Percentiles rank a stretch among this genome's conserved stretches.
These are phyloP conservation scores for Sistotremastrum niveocremeum DNA, from an alignment of 768 basidiomycete species.

Conservation along the genomic window DNA sequence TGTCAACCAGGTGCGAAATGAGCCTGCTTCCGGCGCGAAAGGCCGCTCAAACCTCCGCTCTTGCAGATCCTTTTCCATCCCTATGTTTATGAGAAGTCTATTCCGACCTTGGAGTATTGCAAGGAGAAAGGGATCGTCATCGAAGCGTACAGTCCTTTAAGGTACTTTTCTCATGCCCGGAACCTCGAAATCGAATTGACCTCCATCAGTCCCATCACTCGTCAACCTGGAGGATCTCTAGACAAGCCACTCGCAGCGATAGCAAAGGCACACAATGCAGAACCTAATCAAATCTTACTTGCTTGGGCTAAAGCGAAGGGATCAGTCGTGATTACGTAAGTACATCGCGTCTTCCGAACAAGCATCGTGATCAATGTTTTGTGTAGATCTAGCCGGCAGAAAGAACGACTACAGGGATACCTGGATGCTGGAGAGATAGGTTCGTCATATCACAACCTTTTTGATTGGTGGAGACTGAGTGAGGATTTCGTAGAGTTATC, in stretches of 20 bases:
- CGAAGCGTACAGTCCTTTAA: conserved; percentile 19
- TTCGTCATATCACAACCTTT: background rate
- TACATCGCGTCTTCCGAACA: background rate
- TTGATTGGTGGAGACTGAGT: background rate
- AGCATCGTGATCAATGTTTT: background rate
- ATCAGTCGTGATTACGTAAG: conserved; percentile 11
- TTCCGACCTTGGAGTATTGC: conserved; percentile 14
- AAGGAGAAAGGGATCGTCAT: conserved; percentile 14
- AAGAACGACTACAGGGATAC: conserved; percentile 23
- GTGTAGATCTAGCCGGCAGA: conserved; percentile 11
- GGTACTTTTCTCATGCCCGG: conserved; percentile 13
- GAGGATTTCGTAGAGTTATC: conserved; percentile 27
- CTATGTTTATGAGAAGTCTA: conserved; percentile 14
- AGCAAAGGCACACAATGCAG: conserved; percentile 11
- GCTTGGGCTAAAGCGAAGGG: conserved; percentile 18
- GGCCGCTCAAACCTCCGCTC: conserved; percentile 2
- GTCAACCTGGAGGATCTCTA: conserved; percentile 29
- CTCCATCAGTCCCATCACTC: conserved; percentile 40
- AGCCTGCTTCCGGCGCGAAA: background rate
- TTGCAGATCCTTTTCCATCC: conserved; percentile 17
- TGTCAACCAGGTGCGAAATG: conserved; percentile 19
- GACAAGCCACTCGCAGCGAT: conserved; percentile 13
- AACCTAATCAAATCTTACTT: conserved; percentile 18
- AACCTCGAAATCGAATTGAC: conserved; percentile 12
- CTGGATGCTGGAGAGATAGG: conserved; percentile 21